Percentiles rank a stretch among this genome's conserved stretches.
Conservation (phyloP, 257 asterid species). For the Rubia yunnanensis region DNA sequence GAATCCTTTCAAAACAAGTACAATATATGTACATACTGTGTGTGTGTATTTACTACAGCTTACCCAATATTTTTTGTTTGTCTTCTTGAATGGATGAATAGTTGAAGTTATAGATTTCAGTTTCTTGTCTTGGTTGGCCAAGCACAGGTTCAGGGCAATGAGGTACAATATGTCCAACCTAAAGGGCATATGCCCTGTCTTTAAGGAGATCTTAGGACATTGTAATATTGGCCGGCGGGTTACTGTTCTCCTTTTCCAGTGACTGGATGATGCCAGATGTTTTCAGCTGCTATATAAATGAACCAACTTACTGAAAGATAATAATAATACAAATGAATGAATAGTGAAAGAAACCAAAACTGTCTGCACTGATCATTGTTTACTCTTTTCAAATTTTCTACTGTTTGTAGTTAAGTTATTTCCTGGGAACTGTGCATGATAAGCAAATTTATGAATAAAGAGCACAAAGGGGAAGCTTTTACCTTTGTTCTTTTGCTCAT, state of each 20-base stretch:
- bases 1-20: neutral
- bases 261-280: neutral
- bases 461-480: neutral
- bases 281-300: neutral
- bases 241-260: neutral
- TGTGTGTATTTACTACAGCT: neutral
- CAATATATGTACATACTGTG: neutral
- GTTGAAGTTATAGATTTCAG: neutral
- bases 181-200: neutral
- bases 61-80: neutral
- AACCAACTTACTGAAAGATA: neutral
- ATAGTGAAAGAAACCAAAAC: neutral
- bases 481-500: neutral
- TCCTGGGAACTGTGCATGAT: neutral
- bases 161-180: neutral
- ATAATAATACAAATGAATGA: neutral
- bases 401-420: neutral
- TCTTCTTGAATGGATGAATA: neutral
- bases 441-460: neutral
- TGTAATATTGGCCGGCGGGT: neutral
- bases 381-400: neutral
- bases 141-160: neutral
- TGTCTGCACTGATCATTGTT: neutral
- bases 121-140: neutral
- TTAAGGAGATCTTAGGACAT: neutral